A percentile compares a stretch with the other conserved stretches of the same genome.
Evolutionary conservation across 2,329 filamentous ascomycete genomes (phyloP).

Genomic region (Apiospora kogelbergensis): DNA sequence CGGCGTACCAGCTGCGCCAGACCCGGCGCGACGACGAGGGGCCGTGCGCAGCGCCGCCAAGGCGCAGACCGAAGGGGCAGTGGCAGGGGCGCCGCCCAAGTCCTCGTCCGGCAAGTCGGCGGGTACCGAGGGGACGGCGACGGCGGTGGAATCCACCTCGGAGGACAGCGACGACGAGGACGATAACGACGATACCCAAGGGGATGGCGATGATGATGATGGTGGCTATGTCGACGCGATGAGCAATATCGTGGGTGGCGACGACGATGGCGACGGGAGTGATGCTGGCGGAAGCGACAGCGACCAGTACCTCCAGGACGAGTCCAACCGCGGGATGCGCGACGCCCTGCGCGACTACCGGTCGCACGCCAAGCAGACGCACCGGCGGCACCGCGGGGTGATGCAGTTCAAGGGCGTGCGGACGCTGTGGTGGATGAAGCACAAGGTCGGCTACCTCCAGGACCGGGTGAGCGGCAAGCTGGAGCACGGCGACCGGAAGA

Average conservation of each 20-base stretch:
- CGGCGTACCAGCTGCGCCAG: slow-evolving; percentile 2
- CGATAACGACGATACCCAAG: background rate
- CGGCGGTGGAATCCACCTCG: background rate
- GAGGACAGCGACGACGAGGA: background rate
- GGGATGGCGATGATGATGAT: background rate
- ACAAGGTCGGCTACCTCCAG: slow-evolving; percentile 10
- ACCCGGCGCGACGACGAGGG: background rate
- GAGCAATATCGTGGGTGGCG: background rate
- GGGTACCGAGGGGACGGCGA: background rate
- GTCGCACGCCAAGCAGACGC: slow-evolving; percentile 8
- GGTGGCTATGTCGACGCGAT: background rate
- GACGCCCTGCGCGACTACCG: slow-evolving; percentile 7
- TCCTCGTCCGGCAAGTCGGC: background rate
- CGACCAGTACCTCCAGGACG: background rate
- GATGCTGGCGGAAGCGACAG: background rate
- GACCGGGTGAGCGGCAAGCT: slow-evolving; percentile 6
- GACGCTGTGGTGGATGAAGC: slow-evolving; percentile 12
- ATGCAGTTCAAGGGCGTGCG: slow-evolving; percentile 11
- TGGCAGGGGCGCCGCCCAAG: background rate
- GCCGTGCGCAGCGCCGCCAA: background rate
- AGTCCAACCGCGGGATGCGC: background rate
- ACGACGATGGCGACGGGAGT: background rate
- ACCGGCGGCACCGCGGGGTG: slow-evolving; percentile 8
- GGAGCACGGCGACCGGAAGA: slow-evolving; percentile 6
- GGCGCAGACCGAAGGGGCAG: background rate